Evolutionary conservation across 2,329 filamentous ascomycete species (phyloP), one percentile per base, ranked within the genome.

Genomic region (Chaetomiaceae sp.): DNA sequence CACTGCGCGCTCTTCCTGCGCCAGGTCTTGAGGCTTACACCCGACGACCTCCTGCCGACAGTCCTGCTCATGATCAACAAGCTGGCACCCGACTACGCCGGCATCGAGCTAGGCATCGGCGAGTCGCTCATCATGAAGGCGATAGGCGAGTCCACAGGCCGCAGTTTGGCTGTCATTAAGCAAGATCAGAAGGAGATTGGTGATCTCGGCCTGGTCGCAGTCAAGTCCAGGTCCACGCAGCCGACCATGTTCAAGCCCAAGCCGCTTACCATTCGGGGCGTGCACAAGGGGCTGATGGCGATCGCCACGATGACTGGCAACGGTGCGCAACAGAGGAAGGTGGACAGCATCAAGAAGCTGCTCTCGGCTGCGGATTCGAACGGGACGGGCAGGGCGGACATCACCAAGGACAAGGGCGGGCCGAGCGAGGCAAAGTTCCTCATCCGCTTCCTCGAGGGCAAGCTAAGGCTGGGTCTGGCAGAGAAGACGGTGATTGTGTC

Each of bases 61-160:
- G 85, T 97, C 22, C 78, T 96, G 58, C 82, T 99, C 27, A 97
- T 99, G 94, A 89, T 96, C 70, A 96, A 96, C 73, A 97, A 97
- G 69, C 82, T 99, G 23, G 94, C 94, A 2, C 92, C 94, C 3
- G 94, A 99, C 66, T 99, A 96, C 69, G 87, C 91, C 39, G 94
- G 94, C 19, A 91, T 99, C 58, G 94, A 99, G 71, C 79, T 99
- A 27, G 94, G 94, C n/a, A 99, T 99, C 63, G 94, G 94, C 53
- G 94, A 99, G 72, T 97, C 92, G 0, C 73, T 99, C 25, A 96
- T 99, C 64, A 97, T 97, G 91, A 99, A 97, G 70, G 89, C 94
- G 5, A 95, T 99, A 65, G 92, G 92, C 11, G 92, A 97, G 73
- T 88, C 86, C 27, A 99, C 94, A 0, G 94, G 94, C 9, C 85